Percentiles rank a stretch among this genome's conserved stretches.
Conservation (phyloP, 129 eudicot species). For the Pittosporum tobira region DNA sequence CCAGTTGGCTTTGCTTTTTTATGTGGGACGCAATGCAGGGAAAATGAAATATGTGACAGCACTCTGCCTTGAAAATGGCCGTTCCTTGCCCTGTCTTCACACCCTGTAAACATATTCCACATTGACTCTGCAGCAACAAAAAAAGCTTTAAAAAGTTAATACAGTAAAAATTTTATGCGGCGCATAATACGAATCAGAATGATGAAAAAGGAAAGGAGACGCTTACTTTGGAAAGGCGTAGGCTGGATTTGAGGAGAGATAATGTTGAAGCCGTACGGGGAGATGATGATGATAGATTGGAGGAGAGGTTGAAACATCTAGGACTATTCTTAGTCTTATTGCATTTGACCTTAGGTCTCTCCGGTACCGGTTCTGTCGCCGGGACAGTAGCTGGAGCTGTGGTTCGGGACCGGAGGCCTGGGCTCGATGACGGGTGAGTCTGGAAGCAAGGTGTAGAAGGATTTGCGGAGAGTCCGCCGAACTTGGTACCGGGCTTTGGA, state of each 20-base stretch:
- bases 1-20: conserved; percentile 33
- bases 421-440: conserved; percentile 42
- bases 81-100: conserved; percentile 74
- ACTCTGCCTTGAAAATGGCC: conserved; percentile 84
- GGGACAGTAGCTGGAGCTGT: conserved; percentile 22
- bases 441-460: conserved; percentile 55
- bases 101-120: conserved; percentile 68
- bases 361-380: conserved; percentile 26
- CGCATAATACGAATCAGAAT: conserved; percentile 5
- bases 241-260: conserved; percentile 54
- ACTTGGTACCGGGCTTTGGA: conserved; percentile 23
- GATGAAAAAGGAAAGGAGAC: neutral
- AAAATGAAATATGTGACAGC: conserved; percentile 72
- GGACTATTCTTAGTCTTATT: conserved; percentile 32
- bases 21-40: conserved; percentile 69
- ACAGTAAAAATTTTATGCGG: neutral
- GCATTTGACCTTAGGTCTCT: conserved; percentile 52
- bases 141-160: neutral
- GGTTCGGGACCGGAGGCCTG: conserved; percentile 49
- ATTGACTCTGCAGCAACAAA: conserved; percentile 36
- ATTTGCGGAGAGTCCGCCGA: conserved; percentile 34
- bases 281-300: conserved; percentile 76
- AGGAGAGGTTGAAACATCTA: conserved; percentile 30
- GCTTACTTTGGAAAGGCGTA: conserved; percentile 54
- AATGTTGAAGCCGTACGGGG: conserved; percentile 73